Evolutionary conservation across 139 green algal species (phyloP).

Genomic region (Diplosphaera chodatii): DNA sequence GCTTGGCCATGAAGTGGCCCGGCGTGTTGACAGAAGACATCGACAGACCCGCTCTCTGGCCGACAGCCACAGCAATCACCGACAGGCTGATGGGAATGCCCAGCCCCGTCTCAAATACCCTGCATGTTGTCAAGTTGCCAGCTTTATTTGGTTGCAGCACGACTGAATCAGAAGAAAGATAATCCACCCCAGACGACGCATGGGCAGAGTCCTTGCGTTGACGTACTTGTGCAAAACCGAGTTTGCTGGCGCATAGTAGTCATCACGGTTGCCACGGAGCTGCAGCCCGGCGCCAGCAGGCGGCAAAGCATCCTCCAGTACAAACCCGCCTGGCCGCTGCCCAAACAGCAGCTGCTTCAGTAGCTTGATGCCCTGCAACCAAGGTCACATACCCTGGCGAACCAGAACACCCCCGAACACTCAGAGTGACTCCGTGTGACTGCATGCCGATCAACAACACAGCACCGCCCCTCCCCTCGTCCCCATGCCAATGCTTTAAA

Average conservation of each 20-base stretch:
- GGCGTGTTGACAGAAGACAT: slow-evolving; percentile 27
- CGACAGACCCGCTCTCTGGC: slow-evolving; percentile 30
- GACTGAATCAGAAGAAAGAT: too few species aligned
- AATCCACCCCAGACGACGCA: too few species aligned
- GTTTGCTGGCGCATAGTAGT: background rate
- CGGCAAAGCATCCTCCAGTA: background rate
- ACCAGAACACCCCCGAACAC: too few species aligned
- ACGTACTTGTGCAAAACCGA: background rate
- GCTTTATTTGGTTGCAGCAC: too few species aligned
- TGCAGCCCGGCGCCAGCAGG: background rate
- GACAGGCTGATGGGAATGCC: slow-evolving; percentile 63
- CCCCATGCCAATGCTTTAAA: too few species aligned
- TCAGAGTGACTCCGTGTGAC: too few species aligned
- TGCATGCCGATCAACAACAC: too few species aligned
- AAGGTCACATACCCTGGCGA: too few species aligned
- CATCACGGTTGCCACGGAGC: background rate
- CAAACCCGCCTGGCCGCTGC: background rate
- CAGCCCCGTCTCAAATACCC: background rate
- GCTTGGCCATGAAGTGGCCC: slow-evolving; percentile 40
- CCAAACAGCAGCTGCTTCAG: background rate
- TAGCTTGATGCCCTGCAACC: background rate
- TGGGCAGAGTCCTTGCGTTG: too few species aligned
- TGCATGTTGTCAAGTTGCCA: too few species aligned
- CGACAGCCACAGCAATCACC: slow-evolving; percentile 47
- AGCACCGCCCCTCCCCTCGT: too few species aligned